phyloP scores from a whole-genome alignment of 2,329 filamentous ascomycete species.

The Trichoderma hamatum region DNA sequence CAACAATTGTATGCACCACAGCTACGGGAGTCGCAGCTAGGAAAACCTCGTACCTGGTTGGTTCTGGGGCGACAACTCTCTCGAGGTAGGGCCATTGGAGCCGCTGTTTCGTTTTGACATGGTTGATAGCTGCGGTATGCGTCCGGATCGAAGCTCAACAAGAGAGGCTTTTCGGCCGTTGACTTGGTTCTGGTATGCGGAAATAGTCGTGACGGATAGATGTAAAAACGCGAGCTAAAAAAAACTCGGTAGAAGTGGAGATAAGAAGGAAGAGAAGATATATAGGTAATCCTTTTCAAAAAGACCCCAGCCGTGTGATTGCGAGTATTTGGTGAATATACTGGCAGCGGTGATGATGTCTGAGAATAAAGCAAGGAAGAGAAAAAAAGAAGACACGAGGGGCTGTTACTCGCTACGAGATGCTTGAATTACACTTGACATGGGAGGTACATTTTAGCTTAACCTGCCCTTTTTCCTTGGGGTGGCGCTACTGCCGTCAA shows the following conservation, averaged over 20 bases:
- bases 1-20: not conserved
- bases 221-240: not conserved
- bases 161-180: constrained; percentile 5
- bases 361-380: not conserved
- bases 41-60: constrained; percentile 39
- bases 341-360: not conserved
- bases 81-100: constrained; percentile 37
- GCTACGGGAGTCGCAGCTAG: too few relatives aligned
- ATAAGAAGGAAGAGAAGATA: not conserved
- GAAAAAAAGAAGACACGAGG: constrained; percentile 18
- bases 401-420: not conserved
- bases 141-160: not conserved
- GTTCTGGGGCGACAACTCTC: constrained; percentile 36
- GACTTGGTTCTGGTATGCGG: not conserved
- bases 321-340: not conserved
- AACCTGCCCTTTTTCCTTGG: not conserved
- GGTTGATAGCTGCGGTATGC: not conserved
- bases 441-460: constrained; percentile 1
- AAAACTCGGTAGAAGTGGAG: not conserved
- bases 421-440: not conserved
- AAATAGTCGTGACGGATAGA: not conserved
- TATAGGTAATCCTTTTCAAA: not conserved
- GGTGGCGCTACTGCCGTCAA: constrained; percentile 6
- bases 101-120: constrained; percentile 67
- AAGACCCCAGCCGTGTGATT: not conserved